Evolutionary conservation across 805 yeast species (phyloP), one percentile per base, ranked within the genome.

Genomic region (Nakazawaea populi): DNA sequence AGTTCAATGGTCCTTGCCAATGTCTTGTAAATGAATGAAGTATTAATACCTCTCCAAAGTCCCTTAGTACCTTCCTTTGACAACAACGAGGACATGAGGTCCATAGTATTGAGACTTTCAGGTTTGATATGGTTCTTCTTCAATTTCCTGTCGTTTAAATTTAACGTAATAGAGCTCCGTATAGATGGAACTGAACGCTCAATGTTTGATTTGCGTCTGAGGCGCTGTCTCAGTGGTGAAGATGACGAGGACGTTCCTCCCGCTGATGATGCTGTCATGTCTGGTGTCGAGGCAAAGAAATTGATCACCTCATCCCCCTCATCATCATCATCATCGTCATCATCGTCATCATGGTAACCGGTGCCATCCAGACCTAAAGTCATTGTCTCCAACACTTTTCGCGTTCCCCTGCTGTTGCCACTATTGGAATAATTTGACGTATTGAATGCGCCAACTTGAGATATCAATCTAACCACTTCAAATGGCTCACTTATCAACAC

Each of bases 401-500:
- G 38, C 10, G 39, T 32, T 30, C 46, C 14, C 30, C 3, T 7
- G n/a, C 29, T 30, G 8, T 32, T 32, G 35, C 11, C 11, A 32
- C 35, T 32, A 32, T 32, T 32, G 11, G n/a, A 32, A n/a, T 8
- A 8, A 18, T n/a, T 12, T 9, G 12, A 58, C 30, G 69, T 65
- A 27, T 63, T 62, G 61, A 85, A 83, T 34, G 76, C 79, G 4
- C 96, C 96, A 11, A 88, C 85, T 65, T 94, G 98, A 51, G 90
- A 68, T 30, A 91, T 72, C 56, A 89, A 73, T 50, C 92, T 75
- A 5, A 87, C 80, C 14, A 88, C 85, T 58, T 92, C 97, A 65
- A 91, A 84, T 1, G 99, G 98, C 66, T 94, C 97, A 18, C 88
- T 78, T 7, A 87, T 62, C 34, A 89, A 65, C 43, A 84, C 80